Conservation (phyloP, 2,329 filamentous ascomycete genomes). For the Penicillium sclerotigenum region DNA sequence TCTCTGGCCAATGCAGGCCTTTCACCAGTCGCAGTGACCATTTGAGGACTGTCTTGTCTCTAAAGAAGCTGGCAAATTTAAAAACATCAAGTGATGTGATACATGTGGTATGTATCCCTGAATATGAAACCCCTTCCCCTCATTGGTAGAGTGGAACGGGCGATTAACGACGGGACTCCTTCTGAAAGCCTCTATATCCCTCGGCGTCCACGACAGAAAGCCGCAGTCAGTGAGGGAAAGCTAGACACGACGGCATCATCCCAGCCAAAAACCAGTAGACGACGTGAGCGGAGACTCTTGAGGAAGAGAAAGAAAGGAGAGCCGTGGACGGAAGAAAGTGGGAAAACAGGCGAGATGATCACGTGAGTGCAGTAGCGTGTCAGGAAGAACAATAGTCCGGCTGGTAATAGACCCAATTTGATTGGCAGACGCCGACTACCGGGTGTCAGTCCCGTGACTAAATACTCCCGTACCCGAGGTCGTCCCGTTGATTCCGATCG, state of each 20-base stretch:
- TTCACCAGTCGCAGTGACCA: no score
- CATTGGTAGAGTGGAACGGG: constrained; percentile 47
- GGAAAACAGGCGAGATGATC: constrained; percentile 18
- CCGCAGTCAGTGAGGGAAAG: constrained; percentile 42
- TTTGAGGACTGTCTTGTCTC: neutral
- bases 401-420: constrained; percentile 31
- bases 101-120: constrained; percentile 43
- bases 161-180: constrained; percentile 50
- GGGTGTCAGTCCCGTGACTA: constrained; percentile 35
- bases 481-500: constrained; percentile 35
- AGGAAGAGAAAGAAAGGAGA: constrained; percentile 24
- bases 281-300: constrained; percentile 43
- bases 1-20: neutral
- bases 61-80: neutral
- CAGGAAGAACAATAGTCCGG: constrained; percentile 39
- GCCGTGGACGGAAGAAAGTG: constrained; percentile 10
- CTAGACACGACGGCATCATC: constrained; percentile 41
- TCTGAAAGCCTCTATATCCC: constrained; percentile 42
- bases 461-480: constrained; percentile 37
- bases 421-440: constrained; percentile 32
- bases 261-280: constrained; percentile 30
- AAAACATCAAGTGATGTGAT: neutral
- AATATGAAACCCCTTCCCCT: constrained; percentile 49
- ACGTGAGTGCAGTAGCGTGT: constrained; percentile 11
- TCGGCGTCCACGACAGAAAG: constrained; percentile 46